Evolutionary conservation across 306 rosid genomes (phyloP), one percentile per base, ranked within the genome.

Genomic region (Glycine latifolia): DNA sequence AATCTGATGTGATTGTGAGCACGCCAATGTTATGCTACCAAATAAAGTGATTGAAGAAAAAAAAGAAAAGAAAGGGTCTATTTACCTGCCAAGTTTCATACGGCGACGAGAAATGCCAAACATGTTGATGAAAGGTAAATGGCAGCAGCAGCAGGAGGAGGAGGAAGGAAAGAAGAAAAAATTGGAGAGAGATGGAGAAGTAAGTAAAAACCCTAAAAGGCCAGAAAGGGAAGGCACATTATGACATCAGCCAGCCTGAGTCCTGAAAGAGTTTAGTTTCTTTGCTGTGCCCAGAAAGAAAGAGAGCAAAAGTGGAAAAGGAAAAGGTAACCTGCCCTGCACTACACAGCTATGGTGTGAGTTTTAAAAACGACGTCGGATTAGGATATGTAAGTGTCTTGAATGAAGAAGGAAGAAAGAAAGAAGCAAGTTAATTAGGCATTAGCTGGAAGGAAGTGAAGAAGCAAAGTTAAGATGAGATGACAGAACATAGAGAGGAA

Each of bases 101-200:
- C 97, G 97, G 79, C 97, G 87, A 67, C 98, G 97, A 86, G 97
- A 89, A 85, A 95, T 91, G 4, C 95, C 89, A 78, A 95, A 91
- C 98, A 95, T 94, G 10, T 53, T 69, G 53, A 15, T 16, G 10
- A 16, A 16, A 16, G 11, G 16, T 46, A 59, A 62, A 59, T 67
- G 56, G 52, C 73, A 35, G 67, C 17, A 10, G 65, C 31, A 26
- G 26, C 26, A 20, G 26, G 26, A 20, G 1, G 26, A 1, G n/a
- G n/a, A n/a, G 20, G 20, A 20, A 60, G 2, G 10, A 79, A 56
- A 16, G 61, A 47, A 55, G 41, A 61, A 11, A 37, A 81, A 63
- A 26, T 1, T 26, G 31, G 31, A 17, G 8, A 15, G 61, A 8
- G 35, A 8, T 7, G 10, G 6, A 15, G 15, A 2, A 63, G 17